Conservation (phyloP, 176 grass and related monocot species). For the Lolium multiflorum region DNA sequence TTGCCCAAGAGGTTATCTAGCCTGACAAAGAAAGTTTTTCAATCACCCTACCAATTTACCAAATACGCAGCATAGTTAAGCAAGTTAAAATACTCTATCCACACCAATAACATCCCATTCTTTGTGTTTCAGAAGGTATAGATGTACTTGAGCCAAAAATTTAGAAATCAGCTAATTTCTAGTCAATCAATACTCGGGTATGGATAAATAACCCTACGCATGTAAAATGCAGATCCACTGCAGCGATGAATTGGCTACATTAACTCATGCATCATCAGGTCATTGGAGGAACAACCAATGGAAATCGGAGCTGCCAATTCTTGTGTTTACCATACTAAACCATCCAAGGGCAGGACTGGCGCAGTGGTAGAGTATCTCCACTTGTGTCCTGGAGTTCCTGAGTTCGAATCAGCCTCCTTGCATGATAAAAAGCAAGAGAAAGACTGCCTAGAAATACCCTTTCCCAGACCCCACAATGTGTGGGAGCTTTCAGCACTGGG, state of each 20-base stretch:
- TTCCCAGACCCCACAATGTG: no score
- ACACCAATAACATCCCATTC: background rate
- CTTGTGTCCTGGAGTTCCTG: no score
- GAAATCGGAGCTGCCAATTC: background rate
- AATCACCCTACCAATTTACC: background rate
- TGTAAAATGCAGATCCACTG: no score
- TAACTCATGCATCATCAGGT: background rate
- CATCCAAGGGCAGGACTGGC: background rate
- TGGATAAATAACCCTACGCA: background rate
- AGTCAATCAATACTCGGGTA: background rate
- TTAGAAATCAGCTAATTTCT: background rate
- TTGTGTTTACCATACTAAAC: slow-evolving; percentile 1
- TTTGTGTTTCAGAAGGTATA: background rate
- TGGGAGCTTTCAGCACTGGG: no score
- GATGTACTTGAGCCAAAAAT: background rate
- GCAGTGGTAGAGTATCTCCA: no score
- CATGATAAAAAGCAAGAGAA: no score
- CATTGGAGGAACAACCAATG: background rate
- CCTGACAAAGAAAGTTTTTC: slow-evolving; percentile 7
- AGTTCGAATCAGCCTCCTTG: no score
- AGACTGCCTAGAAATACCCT: no score
- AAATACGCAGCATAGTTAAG: background rate
- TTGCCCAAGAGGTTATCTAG: background rate
- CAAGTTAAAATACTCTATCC: slow-evolving; percentile 1
- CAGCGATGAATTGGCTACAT: no score